Percentiles rank a stretch among this genome's conserved stretches.
phyloP scores from a whole-genome alignment of 108 stramenopile genomes.

The Epithemia pelagica region DNA sequence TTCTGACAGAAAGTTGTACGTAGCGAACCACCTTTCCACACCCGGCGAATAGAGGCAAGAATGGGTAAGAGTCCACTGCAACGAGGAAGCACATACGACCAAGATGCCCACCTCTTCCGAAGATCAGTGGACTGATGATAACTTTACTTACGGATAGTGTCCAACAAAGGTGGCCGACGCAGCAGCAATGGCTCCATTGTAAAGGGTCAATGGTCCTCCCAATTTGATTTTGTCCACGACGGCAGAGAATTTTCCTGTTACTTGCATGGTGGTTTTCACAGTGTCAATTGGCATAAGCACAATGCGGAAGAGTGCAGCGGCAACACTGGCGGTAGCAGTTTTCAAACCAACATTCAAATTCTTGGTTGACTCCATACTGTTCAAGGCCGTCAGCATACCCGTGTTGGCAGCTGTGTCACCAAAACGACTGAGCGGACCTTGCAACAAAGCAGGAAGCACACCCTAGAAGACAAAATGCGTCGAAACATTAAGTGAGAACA shows the following conservation, averaged over 20 bases:
- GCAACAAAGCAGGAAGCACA: constrained; percentile 82
- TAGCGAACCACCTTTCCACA: constrained; percentile 88
- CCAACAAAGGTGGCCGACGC: constrained; percentile 95
- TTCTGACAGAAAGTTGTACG: constrained; percentile 91
- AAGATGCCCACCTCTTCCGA: no score
- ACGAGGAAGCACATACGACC: no score
- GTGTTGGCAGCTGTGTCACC: constrained; percentile 99
- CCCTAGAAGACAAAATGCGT: no score
- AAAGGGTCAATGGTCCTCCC: constrained; percentile 82
- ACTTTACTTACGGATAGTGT: constrained; percentile 74
- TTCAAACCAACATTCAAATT: constrained; percentile 84
- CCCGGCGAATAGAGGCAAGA: background rate
- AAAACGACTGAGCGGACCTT: constrained; percentile 92
- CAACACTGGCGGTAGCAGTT: constrained; percentile 73
- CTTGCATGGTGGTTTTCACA: constrained; percentile 75
- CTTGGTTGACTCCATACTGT: constrained; percentile 76
- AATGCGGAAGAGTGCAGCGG: constrained; percentile 91
- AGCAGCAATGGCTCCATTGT: constrained; percentile 90
- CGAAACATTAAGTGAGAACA: no score
- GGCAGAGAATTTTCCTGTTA: constrained; percentile 87
- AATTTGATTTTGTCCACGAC: constrained; percentile 85
- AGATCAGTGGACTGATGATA: no score
- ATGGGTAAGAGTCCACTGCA: no score
- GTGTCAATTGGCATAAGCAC: constrained; percentile 92
- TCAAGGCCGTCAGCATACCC: constrained; percentile 80